Evolutionary conservation across 2,329 filamentous ascomycete genomes (phyloP), one percentile per base, ranked within the genome.

Genomic region (Pestalotiopsis sp.): DNA sequence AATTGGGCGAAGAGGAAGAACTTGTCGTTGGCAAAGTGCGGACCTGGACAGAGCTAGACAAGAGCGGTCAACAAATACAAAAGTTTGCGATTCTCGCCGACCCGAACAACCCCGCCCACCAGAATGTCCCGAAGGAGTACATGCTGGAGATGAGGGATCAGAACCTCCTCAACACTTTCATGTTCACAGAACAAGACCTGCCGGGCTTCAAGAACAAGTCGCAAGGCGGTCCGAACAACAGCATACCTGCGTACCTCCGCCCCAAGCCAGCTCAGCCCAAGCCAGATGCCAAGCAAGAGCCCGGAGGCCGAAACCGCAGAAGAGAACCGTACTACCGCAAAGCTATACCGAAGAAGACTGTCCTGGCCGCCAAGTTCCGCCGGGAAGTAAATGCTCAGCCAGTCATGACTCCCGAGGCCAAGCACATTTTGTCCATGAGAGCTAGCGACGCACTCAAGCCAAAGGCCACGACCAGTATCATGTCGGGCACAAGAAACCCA

Each of bases 181-280:
- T 98, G 68, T 99, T 99, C 77, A 94, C 92, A 56, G 96, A 99
- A 81, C 94, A 97, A 79, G 94, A 98, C 76, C 87, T 97, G 25
- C 93, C 94, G 0, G 93, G 93, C 49, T 94, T 90, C 81, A 88
- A 88, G 73, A 83, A 84, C 20, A 87, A 86, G 78, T 87, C 87
- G n/a, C 86, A 88, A 66, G 86, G 86, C 11, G 86, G 87, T 9
- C 81, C 87, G 3, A 87, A 85, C 59, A 86, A 84, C 20, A 87
- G 89, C 66, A 89, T 91, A 69, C 89, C 89, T 4, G 81, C 85
- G 4, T 85, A 88, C 45, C 81, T 91, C 31, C 76, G 77, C 9
- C 77, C 88, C 71, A 82, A 84, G 66, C 80, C 83, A 59, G 82
- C 81, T 70, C 77, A 78, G 71, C 77, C 77, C 73, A 69, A 78